These are phyloP conservation scores for Pleodorina starrii DNA, from an alignment of 139 green algal genomes.

Conservation along the genomic window DNA sequence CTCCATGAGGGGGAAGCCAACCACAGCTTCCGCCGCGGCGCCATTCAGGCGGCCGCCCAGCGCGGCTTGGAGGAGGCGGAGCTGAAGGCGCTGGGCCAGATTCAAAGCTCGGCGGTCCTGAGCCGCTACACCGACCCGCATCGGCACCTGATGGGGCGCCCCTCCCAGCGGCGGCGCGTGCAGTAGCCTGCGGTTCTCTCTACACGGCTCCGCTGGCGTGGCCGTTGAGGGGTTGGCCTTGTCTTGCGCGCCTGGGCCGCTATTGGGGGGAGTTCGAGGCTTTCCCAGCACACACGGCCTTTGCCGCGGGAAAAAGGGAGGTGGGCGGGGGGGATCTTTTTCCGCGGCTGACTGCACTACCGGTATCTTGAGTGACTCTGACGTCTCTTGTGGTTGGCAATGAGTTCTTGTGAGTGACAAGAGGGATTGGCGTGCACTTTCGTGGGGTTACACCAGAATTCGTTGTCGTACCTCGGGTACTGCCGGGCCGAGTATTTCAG, in stretches of 20 bases:
- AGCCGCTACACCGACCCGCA: neutral
- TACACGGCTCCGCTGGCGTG: no score
- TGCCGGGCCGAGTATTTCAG: no score
- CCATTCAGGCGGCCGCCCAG: neutral
- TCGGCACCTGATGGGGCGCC: neutral
- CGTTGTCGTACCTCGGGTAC: no score
- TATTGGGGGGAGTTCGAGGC: neutral
- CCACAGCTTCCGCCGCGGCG: conserved; percentile 13
- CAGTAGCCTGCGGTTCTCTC: no score
- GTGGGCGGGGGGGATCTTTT: neutral
- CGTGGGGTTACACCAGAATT: no score
- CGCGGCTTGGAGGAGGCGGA: neutral
- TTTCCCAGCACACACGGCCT: neutral
- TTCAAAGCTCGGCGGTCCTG: neutral
- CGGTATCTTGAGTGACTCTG: no score
- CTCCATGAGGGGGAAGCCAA: neutral
- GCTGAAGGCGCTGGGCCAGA: neutral
- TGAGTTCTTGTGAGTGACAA: no score
- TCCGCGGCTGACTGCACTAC: neutral
- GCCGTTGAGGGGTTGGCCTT: no score
- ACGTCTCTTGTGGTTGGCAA: no score
- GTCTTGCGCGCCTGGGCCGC: neutral
- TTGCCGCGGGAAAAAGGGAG: no score
- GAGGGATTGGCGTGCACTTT: no score
- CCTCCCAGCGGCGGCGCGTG: neutral